Evolutionary conservation across 257 asterid species (phyloP), one percentile per base, ranked within the genome.

Genomic region (Solanum chmielewskii): DNA sequence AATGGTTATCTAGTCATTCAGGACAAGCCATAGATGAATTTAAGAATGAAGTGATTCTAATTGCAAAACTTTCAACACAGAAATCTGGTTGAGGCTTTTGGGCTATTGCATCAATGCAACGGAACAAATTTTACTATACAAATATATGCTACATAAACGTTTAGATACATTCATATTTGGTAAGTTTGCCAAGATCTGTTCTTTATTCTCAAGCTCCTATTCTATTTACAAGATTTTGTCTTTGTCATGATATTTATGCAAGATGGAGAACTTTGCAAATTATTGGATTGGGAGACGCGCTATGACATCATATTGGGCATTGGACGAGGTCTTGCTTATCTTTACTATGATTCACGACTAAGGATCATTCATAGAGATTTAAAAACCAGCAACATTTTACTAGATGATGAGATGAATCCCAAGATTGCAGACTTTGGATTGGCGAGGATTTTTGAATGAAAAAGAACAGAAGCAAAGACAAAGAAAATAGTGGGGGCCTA

Each of bases 21-120:
- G 88, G 74, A 14, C 92, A 89, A 85, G 92, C 90, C n/a, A 44
- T 83, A 4, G 75, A 88, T 41, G 91, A 90, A 45, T 89, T 89
- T 35, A 66, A 75, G 31, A 90, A 88, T 64, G 92, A 70, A 64
- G 80, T 39, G 3, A 66, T 47, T n/a, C 23, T 84, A 64, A 84
- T 84, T 62, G 56, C 42, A 84, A 84, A 62, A 47, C 88, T 80
- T 80, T 60, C 88, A 77, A 62, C 85, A 77, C 16, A 20, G 80
- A 16, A 77, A 86, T 47, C 86, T 86, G 11, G 86, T 76, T 76
- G 5, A 60, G 35, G 9, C 69, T 86, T 59, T 11, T 66, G 10
- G 86, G 86, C 64, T 76, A 86, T 16, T 88, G 92, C 91, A 83
- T 87, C n/a, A 47, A 85, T 64, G 83, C 52, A 7, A 71, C 49